Conservation (phyloP, 192 early-diverging fungal species). For the Allomyces javanicus region DNA sequence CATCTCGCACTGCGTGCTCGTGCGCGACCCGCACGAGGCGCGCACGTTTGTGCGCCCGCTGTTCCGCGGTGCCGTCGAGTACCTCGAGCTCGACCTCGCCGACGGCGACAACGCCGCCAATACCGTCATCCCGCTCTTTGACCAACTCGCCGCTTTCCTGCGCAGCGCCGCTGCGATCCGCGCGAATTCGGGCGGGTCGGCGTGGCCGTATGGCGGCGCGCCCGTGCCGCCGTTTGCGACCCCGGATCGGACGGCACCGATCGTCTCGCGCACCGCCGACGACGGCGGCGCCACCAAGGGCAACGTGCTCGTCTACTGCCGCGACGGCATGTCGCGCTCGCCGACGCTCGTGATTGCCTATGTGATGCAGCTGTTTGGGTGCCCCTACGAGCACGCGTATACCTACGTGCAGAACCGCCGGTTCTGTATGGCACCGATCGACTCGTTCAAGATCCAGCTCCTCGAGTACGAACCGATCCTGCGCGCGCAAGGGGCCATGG, state of each 20-base stretch:
- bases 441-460: constrained; percentile 59
- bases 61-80: constrained; percentile 34
- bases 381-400: constrained; percentile 49
- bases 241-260: neutral
- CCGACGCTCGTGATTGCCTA: constrained; percentile 78
- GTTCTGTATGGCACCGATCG: constrained; percentile 72
- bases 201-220: neutral
- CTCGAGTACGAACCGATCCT: neutral
- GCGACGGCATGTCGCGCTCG: constrained; percentile 63
- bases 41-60: constrained; percentile 26
- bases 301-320: constrained; percentile 47
- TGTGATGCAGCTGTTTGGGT: constrained; percentile 52
- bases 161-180: constrained; percentile 1
- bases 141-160: constrained; percentile 35
- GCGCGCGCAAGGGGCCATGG: too few species aligned
- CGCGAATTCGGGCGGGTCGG: neutral
- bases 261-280: neutral
- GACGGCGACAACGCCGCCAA: constrained; percentile 45
- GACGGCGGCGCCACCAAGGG: constrained; percentile 17
- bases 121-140: constrained; percentile 66
- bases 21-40: constrained; percentile 48
- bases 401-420: constrained; percentile 65
- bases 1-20: constrained; percentile 60
- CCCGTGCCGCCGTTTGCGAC: neutral
- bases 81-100: constrained; percentile 49